phyloP scores from a whole-genome alignment of 2,329 filamentous ascomycete genomes.

The Alternaria alternata region DNA sequence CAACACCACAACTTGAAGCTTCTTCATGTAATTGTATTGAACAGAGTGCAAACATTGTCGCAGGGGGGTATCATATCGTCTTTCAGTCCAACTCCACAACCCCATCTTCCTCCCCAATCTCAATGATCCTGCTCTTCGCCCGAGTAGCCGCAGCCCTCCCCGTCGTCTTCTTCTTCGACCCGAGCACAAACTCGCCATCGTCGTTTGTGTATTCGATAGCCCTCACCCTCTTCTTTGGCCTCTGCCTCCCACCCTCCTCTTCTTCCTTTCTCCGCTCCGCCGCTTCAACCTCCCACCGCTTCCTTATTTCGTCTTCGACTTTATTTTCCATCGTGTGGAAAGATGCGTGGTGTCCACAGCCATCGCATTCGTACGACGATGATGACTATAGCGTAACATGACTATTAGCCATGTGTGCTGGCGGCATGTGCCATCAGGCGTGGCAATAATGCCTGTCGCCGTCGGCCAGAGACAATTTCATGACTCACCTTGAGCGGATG shows the following conservation, averaged over 20 bases:
- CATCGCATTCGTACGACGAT: conserved; percentile 64
- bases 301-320: conserved; percentile 57
- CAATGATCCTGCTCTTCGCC: conserved; percentile 28
- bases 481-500: conserved; percentile 61
- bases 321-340: conserved; percentile 63
- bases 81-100: conserved; percentile 40
- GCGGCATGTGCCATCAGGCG: no score
- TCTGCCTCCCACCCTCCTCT: conserved; percentile 12
- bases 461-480: background rate
- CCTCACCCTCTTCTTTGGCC: conserved; percentile 40
- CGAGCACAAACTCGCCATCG: background rate
- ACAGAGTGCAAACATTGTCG: background rate
- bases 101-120: conserved; percentile 30
- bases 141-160: background rate
- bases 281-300: conserved; percentile 56
- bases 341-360: conserved; percentile 63
- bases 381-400: conserved; percentile 44
- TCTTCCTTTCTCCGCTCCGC: conserved; percentile 33
- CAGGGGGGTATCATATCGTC: conserved; percentile 17
- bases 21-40: background rate
- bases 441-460: background rate
- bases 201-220: conserved; percentile 32
- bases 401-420: background rate
- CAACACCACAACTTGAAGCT: no score
- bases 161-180: background rate